Conservation (phyloP, 768 basidiomycete species). For the Pisolithus tinctorius region DNA sequence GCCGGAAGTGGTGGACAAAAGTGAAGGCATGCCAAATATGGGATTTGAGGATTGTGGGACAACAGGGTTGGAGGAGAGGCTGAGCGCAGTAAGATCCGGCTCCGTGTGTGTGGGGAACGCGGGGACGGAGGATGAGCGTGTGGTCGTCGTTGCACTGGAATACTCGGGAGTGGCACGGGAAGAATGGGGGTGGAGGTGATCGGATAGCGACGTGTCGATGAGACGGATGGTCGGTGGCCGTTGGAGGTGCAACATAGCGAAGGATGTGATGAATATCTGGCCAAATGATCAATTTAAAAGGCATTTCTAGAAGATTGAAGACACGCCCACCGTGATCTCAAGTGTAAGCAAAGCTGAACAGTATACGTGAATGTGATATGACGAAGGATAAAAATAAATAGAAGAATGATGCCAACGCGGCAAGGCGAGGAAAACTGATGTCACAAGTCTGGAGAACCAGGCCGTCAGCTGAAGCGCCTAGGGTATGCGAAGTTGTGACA, state of each 20-base stretch:
- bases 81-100: slow-evolving; percentile 55
- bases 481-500: slow-evolving; percentile 1
- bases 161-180: slow-evolving; percentile 37
- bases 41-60: slow-evolving; percentile 37
- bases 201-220: slow-evolving; percentile 48
- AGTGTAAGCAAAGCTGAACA: slow-evolving; percentile 38
- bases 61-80: slow-evolving; percentile 60
- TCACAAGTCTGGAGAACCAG: slow-evolving; percentile 53
- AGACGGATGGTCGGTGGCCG: slow-evolving; percentile 68
- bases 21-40: slow-evolving; percentile 67
- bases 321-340: slow-evolving; percentile 50
- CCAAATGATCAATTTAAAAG: not conserved
- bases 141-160: slow-evolving; percentile 4
- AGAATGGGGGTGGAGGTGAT: slow-evolving; percentile 22
- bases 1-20: slow-evolving; percentile 28
- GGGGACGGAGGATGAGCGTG: slow-evolving; percentile 23
- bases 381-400: slow-evolving; percentile 31
- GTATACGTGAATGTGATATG: slow-evolving; percentile 35
- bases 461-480: slow-evolving; percentile 54
- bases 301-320: not conserved
- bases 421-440: slow-evolving; percentile 39
- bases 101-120: slow-evolving; percentile 27
- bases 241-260: slow-evolving; percentile 52
- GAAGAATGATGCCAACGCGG: slow-evolving; percentile 36
- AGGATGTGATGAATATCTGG: slow-evolving; percentile 49